Evolutionary conservation across 2,329 filamentous ascomycete genomes (phyloP).

Genomic region (Pseudogymnoascus sp.): DNA sequence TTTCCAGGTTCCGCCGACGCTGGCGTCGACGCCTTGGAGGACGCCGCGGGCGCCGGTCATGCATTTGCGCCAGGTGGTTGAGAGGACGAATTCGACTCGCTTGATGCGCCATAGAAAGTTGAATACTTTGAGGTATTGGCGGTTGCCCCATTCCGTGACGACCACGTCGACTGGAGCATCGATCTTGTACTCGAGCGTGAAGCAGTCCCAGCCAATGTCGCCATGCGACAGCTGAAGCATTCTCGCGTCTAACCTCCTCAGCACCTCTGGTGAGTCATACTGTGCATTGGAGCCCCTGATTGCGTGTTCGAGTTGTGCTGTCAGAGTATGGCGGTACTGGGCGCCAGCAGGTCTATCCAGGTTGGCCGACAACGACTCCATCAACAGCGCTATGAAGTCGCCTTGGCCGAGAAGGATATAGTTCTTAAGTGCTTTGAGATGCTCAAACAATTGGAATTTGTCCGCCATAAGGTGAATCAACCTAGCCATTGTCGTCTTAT

Average conservation of each 20-base stretch:
- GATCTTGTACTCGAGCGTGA: slow-evolving; percentile 97
- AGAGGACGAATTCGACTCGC: slow-evolving; percentile 87
- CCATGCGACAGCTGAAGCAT: slow-evolving; percentile 96
- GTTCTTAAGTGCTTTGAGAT: slow-evolving; percentile 83
- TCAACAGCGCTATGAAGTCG: slow-evolving; percentile 92
- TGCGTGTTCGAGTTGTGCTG: slow-evolving; percentile 94
- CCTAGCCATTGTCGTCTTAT: slow-evolving; percentile 95
- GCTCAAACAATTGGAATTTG: slow-evolving; percentile 92
- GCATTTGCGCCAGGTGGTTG: slow-evolving; percentile 85
- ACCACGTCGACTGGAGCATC: slow-evolving; percentile 95
- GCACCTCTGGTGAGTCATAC: slow-evolving; percentile 84
- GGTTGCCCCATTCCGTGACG: slow-evolving; percentile 88
- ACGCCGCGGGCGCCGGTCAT: slow-evolving; percentile 95
- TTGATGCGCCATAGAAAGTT: slow-evolving; percentile 99
- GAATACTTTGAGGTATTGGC: slow-evolving; percentile 97
- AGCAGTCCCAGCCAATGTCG: slow-evolving; percentile 98
- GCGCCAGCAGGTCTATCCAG: slow-evolving; percentile 92
- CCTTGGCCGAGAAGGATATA: slow-evolving; percentile 92
- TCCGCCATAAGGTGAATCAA: slow-evolving; percentile 87
- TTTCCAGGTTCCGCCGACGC: slow-evolving; percentile 78
- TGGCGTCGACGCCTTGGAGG: slow-evolving; percentile 64
- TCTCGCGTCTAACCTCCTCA: slow-evolving; percentile 86
- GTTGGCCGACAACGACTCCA: slow-evolving; percentile 91
- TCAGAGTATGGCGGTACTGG: slow-evolving; percentile 92
- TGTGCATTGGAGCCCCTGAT: slow-evolving; percentile 96